Percentiles rank a stretch among this genome's conserved stretches.
Evolutionary conservation across 192 early-diverging fungal genomes (phyloP).

Genomic region (Physocladia obscura): DNA sequence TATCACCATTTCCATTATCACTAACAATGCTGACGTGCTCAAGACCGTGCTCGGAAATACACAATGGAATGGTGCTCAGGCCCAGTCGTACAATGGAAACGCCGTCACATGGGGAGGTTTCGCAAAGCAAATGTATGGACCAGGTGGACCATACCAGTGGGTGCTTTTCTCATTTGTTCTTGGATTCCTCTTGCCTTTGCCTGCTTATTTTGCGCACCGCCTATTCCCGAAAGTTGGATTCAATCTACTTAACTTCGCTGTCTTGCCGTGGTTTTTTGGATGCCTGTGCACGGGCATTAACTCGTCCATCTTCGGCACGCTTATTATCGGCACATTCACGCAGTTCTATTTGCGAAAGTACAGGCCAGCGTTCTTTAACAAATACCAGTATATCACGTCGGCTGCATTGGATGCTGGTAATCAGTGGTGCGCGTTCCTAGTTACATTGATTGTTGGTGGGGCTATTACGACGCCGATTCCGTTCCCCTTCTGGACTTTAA

Average conservation of each 20-base stretch:
- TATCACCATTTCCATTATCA: constrained; percentile 10
- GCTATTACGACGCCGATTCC: neutral
- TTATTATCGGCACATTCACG: constrained; percentile 65
- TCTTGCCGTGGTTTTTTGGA: constrained; percentile 56
- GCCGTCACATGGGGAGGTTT: constrained; percentile 77
- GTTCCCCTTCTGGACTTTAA: constrained; percentile 11
- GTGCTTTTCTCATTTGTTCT: constrained; percentile 51
- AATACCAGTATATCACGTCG: constrained; percentile 57
- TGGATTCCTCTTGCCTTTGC: constrained; percentile 54
- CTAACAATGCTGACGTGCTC: constrained; percentile 9
- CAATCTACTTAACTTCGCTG: constrained; percentile 66
- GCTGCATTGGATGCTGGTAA: constrained; percentile 56
- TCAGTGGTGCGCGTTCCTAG: neutral
- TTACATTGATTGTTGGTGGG: neutral
- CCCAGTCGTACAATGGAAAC: constrained; percentile 66
- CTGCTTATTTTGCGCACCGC: constrained; percentile 62
- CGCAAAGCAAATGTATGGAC: constrained; percentile 60
- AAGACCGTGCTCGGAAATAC: constrained; percentile 44
- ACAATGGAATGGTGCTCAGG: constrained; percentile 65
- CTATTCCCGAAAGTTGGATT: constrained; percentile 71
- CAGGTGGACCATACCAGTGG: constrained; percentile 58
- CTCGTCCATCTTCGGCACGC: constrained; percentile 19
- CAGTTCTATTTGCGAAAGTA: constrained; percentile 71
- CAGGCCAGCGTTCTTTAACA: constrained; percentile 60
- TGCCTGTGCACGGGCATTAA: constrained; percentile 39